These are phyloP conservation scores for Datisca glomerata DNA, from an alignment of 306 rosid genomes.

Conservation along the genomic window DNA sequence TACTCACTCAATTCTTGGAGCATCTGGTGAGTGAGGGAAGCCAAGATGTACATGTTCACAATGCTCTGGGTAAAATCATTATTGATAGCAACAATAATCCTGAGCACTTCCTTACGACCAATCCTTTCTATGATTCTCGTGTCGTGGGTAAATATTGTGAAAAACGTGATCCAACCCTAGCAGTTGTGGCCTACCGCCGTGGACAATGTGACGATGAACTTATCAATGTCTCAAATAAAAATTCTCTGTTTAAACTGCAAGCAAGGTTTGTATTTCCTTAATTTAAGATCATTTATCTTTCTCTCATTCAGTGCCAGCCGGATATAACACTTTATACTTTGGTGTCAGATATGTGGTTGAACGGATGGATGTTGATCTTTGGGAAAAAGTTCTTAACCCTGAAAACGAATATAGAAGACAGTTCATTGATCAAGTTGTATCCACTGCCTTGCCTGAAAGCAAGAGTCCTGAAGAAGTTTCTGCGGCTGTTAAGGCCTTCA, in stretches of 20 bases:
- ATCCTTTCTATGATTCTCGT: slow-evolving; percentile 96
- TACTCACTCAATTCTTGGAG: slow-evolving; percentile 94
- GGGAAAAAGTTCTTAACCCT: slow-evolving; percentile 87
- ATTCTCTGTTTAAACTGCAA: slow-evolving; percentile 93
- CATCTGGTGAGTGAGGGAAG: slow-evolving; percentile 99
- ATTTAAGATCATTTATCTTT: not conserved
- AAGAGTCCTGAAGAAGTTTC: slow-evolving; percentile 99
- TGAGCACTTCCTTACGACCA: slow-evolving; percentile 97
- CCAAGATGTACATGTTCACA: slow-evolving; percentile 98
- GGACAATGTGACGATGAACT: slow-evolving; percentile 99
- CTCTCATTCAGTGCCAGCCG: not conserved
- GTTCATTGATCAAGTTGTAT: slow-evolving; percentile 95
- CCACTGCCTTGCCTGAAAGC: slow-evolving; percentile 99
- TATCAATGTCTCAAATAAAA: slow-evolving; percentile 86
- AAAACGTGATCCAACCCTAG: slow-evolving; percentile 98
- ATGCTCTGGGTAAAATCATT: slow-evolving; percentile 96
- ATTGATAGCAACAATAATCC: slow-evolving; percentile 98
- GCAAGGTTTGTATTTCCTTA: slow-evolving; percentile 66
- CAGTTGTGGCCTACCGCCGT: slow-evolving; percentile 92
- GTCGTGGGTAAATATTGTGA: slow-evolving; percentile 99
- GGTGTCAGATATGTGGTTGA: slow-evolving; percentile 86
- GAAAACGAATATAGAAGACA: slow-evolving; percentile 88
- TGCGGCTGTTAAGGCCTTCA: slow-evolving; percentile 97
- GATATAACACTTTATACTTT: not conserved
- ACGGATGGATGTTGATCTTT: slow-evolving; percentile 93